These are phyloP conservation scores for Cytospora paraplurivora DNA, from an alignment of 2,329 filamentous ascomycete genomes.

Conservation along the genomic window DNA sequence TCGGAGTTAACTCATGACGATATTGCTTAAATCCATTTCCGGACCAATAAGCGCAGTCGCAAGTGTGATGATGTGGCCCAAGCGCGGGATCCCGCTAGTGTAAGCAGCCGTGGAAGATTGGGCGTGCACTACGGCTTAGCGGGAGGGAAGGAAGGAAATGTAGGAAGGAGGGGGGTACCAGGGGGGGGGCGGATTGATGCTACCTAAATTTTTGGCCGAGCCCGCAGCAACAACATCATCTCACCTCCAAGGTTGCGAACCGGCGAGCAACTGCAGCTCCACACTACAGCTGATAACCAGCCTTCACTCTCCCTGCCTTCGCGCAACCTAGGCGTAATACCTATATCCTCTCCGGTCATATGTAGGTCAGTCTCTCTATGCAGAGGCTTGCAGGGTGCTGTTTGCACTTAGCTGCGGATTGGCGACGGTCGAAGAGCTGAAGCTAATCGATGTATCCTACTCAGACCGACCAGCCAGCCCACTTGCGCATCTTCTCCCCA, in stretches of 20 bases:
- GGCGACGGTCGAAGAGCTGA: background rate
- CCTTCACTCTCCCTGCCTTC: background rate
- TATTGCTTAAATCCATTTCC: background rate
- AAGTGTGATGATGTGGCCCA: slow-evolving; percentile 2
- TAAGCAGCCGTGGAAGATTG: background rate
- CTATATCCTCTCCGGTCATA: background rate
- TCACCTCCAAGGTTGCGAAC: slow-evolving; percentile 21
- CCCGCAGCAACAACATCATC: slow-evolving; percentile 27
- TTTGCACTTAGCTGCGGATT: slow-evolving; percentile 2
- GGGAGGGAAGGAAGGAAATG: background rate
- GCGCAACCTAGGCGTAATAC: background rate
- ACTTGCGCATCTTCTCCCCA: background rate
- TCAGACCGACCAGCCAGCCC: slow-evolving; percentile 4
- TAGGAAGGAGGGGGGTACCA: background rate
- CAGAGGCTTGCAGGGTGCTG: slow-evolving; percentile 2
- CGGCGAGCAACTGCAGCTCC: slow-evolving; percentile 21
- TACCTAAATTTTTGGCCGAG: slow-evolving; percentile 28
- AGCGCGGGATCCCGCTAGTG: background rate
- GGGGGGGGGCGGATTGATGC: background rate
- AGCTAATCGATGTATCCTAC: slow-evolving; percentile 17
- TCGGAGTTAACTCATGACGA: background rate
- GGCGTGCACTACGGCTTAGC: background rate
- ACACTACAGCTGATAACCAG: slow-evolving; percentile 10
- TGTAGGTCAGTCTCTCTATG: background rate
- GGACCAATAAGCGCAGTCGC: background rate